These are phyloP conservation scores for Blastobotrys apis DNA, from an alignment of 1,139 yeast species.

Conservation along the genomic window DNA sequence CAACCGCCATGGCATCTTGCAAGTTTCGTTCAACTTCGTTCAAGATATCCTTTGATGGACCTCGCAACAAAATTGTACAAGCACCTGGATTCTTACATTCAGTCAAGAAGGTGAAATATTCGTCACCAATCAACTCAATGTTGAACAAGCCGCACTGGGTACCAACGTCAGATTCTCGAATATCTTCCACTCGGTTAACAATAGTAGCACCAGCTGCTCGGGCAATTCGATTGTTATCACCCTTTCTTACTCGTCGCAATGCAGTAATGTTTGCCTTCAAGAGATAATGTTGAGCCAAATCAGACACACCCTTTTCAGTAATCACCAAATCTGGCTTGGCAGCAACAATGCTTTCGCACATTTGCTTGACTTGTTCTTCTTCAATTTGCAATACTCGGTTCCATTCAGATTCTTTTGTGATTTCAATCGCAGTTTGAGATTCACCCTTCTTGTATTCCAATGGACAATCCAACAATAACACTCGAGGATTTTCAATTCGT, in stretches of 20 bases:
- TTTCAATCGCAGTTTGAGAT: slow-evolving; percentile 96
- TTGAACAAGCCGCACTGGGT: slow-evolving; percentile 84
- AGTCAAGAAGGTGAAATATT: slow-evolving; percentile 82
- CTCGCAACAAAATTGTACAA: slow-evolving; percentile 87
- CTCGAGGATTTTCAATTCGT: slow-evolving; percentile 78
- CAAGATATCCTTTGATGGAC: slow-evolving; percentile 94
- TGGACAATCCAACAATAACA: slow-evolving; percentile 90
- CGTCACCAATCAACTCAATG: slow-evolving; percentile 95
- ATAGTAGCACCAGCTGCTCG: slow-evolving; percentile 98
- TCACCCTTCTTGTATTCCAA: slow-evolving; percentile 98
- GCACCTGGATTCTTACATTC: slow-evolving; percentile 86
- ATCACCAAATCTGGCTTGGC: slow-evolving; percentile 91
- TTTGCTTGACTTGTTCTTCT: slow-evolving; percentile 88
- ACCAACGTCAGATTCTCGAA: slow-evolving; percentile 87
- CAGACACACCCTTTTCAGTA: slow-evolving; percentile 98
- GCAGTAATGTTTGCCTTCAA: slow-evolving; percentile 92
- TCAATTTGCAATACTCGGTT: slow-evolving; percentile 91
- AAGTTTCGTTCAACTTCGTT: slow-evolving; percentile 95
- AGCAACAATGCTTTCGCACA: slow-evolving; percentile 82
- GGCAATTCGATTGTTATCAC: slow-evolving; percentile 94
- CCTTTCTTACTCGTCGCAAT: slow-evolving; percentile 89
- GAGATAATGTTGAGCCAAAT: slow-evolving; percentile 93
- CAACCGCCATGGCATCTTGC: slow-evolving; percentile 98
- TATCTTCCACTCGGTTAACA: slow-evolving; percentile 91
- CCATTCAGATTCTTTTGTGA: slow-evolving; percentile 96